Conservation (phyloP, 495 filamentous ascomycete species). For the Sabuloglossum arenarium region DNA sequence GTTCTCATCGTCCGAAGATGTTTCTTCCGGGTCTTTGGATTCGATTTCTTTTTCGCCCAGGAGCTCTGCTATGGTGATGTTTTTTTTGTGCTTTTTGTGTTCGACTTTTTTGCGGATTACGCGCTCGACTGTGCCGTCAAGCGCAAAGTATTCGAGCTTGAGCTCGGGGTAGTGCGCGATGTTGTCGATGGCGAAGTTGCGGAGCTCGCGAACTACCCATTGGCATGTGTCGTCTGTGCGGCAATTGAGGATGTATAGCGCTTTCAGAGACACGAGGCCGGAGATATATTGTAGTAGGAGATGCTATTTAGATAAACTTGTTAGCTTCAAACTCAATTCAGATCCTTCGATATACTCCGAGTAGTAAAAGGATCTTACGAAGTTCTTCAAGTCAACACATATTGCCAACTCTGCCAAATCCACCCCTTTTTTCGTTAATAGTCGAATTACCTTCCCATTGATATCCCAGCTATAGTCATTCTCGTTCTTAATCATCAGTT, state of each 20-base stretch:
- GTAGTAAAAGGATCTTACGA: constrained; percentile 23
- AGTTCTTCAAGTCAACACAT: constrained; percentile 24
- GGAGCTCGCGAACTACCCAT: constrained; percentile 26
- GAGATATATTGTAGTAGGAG: constrained; percentile 28
- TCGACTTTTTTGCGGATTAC: constrained; percentile 16
- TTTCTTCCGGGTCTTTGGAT: not conserved
- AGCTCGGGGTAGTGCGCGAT: constrained; percentile 26
- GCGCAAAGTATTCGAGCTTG: constrained; percentile 31
- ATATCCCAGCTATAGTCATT: constrained; percentile 30
- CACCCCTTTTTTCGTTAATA: constrained; percentile 25
- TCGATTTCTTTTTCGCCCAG: not conserved
- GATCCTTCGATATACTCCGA: too few species aligned
- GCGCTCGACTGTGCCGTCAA: constrained; percentile 23
- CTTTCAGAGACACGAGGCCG: constrained; percentile 25
- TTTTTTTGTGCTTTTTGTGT: not conserved
- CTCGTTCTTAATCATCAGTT: constrained; percentile 29
- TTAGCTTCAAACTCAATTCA: not conserved
- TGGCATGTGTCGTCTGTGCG: constrained; percentile 28
- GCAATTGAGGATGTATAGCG: constrained; percentile 29
- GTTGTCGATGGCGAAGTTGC: constrained; percentile 30
- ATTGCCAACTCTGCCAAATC: constrained; percentile 31
- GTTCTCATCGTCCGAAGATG: not conserved
- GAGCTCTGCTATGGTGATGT: not conserved
- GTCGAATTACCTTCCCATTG: constrained; percentile 24
- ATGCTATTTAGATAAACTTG: constrained; percentile 20